These are phyloP conservation scores for Mortierella sp. DNA, from an alignment of 371 early-diverging fungal species.

Conservation along the genomic window DNA sequence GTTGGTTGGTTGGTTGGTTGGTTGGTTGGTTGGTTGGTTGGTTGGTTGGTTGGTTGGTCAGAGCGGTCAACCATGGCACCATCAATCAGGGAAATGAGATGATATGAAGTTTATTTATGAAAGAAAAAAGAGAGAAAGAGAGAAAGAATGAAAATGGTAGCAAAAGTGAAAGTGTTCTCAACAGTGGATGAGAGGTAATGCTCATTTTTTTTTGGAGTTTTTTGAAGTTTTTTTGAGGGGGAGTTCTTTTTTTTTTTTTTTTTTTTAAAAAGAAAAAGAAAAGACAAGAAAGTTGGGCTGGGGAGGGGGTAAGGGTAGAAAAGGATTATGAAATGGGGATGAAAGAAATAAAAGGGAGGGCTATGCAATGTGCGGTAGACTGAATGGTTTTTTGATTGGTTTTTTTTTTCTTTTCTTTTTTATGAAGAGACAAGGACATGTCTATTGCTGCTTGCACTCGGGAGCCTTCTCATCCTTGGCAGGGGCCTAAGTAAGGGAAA, in stretches of 20 bases:
- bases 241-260: not conserved
- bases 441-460: conserved; percentile 64
- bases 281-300: no score
- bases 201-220: not conserved
- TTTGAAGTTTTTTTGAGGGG: no score
- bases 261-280: not conserved
- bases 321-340: not conserved
- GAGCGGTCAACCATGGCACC: no score
- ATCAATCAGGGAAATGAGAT: not conserved
- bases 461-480: conserved; percentile 64
- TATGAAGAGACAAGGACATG: not conserved
- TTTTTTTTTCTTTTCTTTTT: no score
- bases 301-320: not conserved
- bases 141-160: no score
- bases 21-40: no score
- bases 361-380: no score
- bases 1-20: no score
- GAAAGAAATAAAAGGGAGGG: not conserved
- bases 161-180: no score
- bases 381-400: no score
- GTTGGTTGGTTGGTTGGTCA: no score
- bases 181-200: not conserved
- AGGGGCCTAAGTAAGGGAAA: conserved; percentile 36
- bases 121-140: no score
- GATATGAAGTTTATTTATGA: not conserved